Conservation (phyloP, 208 protist genomes). For the Kentomonas sorsogonicus region DNA sequence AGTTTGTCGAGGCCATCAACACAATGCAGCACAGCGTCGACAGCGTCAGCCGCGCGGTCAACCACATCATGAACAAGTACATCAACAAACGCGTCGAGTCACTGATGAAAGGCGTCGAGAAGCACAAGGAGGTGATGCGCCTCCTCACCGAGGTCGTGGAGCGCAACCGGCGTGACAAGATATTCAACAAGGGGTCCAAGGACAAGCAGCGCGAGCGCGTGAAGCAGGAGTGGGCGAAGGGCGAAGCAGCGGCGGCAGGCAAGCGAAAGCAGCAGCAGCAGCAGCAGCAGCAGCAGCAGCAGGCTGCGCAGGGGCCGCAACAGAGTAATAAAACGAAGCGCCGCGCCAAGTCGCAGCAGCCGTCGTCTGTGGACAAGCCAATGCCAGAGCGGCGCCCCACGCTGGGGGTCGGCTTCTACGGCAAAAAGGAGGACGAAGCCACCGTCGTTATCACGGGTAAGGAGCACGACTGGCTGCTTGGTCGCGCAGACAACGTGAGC, state of each 20-base stretch:
- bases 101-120: conserved; percentile 63
- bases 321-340: conserved; percentile 26
- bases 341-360: conserved; percentile 23
- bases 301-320: conserved; percentile 27
- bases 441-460: too few species aligned
- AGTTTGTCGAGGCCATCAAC: conserved; percentile 48
- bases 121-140: conserved; percentile 69
- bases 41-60: conserved; percentile 40
- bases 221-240: conserved; percentile 22
- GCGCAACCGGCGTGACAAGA: conserved; percentile 64
- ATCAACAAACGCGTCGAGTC: conserved; percentile 60
- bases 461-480: too few species aligned
- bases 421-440: too few species aligned
- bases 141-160: conserved; percentile 63
- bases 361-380: too few species aligned
- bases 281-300: too few species aligned
- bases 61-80: conserved; percentile 56
- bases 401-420: too few species aligned
- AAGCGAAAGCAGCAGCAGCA: neutral
- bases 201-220: conserved; percentile 40
- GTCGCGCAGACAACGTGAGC: too few species aligned
- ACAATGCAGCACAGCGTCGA: conserved; percentile 47
- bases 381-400: too few species aligned
- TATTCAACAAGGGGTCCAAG: conserved; percentile 40
- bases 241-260: conserved; percentile 8